Percentiles rank a stretch among this genome's conserved stretches.
Evolutionary conservation across 2,329 filamentous ascomycete species (phyloP).

Genomic region (Alternaria ethzedia): DNA sequence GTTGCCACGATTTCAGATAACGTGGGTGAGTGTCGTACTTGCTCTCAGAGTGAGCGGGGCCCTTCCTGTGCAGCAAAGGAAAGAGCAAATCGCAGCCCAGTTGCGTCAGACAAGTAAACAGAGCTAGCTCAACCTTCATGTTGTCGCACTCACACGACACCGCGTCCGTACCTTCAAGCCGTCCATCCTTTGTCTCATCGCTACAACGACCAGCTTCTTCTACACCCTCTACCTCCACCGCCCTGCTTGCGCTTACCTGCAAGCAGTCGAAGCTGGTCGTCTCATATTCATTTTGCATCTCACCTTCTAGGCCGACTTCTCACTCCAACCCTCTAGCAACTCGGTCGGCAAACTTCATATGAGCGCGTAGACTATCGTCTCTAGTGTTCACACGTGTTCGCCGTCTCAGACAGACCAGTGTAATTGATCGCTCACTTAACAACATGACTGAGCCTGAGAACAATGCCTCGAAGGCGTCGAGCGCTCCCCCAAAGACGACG

Average conservation of each 20-base stretch:
- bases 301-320: background rate
- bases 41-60: fast-evolving
- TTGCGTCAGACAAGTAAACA: background rate
- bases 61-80: background rate
- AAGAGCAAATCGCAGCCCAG: background rate
- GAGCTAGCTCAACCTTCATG: background rate
- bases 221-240: background rate
- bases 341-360: background rate
- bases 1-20: background rate
- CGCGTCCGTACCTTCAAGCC: slow-evolving; percentile 12
- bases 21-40: background rate
- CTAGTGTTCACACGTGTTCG: background rate
- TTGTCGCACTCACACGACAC: background rate
- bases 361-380: background rate
- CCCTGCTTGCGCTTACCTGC: background rate
- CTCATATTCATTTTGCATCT: background rate
- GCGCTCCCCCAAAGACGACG: background rate
- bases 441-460: slow-evolving; percentile 2
- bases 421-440: background rate
- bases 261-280: slow-evolving; percentile 20
- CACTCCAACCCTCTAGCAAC: background rate
- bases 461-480: background rate
- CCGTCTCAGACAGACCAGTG: background rate
- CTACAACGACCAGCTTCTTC: slow-evolving; percentile 21
- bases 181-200: slow-evolving; percentile 10